These are phyloP conservation scores for Prunus yedoensis DNA, from an alignment of 331 rosid species.

Conservation along the genomic window DNA sequence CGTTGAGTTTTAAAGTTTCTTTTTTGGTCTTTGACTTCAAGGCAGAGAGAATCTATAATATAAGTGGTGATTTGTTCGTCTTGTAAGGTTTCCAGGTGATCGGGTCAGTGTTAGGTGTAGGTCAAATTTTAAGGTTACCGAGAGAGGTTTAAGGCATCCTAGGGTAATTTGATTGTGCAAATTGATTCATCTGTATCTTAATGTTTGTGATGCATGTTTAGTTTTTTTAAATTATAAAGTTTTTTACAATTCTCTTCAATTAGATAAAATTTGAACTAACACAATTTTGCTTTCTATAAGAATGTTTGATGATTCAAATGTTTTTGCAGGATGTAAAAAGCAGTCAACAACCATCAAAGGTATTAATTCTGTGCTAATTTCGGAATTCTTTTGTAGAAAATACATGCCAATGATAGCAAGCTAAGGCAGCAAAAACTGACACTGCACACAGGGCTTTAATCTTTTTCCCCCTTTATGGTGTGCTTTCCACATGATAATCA, in stretches of 20 bases:
- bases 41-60: not conserved
- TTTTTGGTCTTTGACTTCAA: not conserved
- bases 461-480: not conserved
- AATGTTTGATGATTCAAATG: constrained; percentile 17
- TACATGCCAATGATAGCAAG: not conserved
- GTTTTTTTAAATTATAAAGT: not conserved
- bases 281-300: constrained; percentile 7
- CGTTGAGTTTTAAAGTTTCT: not conserved
- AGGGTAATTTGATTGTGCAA: not conserved
- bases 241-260: too few relatives aligned
- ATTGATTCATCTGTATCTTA: not conserved
- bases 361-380: constrained; percentile 14
- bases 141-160: not conserved
- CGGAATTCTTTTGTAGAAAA: not conserved
- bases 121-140: not conserved
- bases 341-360: constrained; percentile 64
- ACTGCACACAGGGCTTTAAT: not conserved
- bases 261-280: not conserved
- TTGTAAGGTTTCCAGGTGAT: not conserved
- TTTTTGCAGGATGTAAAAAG: constrained; percentile 42
- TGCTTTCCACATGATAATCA: not conserved
- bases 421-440: not conserved
- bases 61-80: not conserved
- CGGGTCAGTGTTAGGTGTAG: not conserved
- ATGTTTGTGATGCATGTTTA: not conserved